phyloP scores from a whole-genome alignment of 805 yeast species.

The Saccharomycopsis sp. region DNA sequence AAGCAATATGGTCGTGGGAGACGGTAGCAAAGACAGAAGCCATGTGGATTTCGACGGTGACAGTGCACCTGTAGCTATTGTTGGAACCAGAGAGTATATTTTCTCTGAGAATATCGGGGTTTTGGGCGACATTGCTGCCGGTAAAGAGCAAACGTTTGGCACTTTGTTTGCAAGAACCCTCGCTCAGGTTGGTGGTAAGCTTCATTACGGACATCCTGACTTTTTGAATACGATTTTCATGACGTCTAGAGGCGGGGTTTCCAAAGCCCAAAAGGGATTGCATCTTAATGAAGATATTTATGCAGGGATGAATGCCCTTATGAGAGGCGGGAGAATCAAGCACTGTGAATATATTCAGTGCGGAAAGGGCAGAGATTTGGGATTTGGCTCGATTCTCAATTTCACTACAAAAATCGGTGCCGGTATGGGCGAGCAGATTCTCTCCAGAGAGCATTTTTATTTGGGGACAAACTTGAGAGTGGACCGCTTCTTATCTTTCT shows the following conservation, averaged over 20 bases:
- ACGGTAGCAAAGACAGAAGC: not conserved
- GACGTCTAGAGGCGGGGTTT: constrained; percentile 83
- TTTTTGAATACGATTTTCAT: constrained; percentile 67
- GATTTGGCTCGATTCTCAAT: constrained; percentile 75
- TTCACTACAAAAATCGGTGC: constrained; percentile 83
- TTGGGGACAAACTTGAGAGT: constrained; percentile 70
- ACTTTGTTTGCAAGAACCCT: constrained; percentile 76
- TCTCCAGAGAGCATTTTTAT: constrained; percentile 75
- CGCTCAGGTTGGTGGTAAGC: constrained; percentile 75
- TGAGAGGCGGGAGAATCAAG: constrained; percentile 77
- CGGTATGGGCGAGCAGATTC: constrained; percentile 86
- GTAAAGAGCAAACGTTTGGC: constrained; percentile 84
- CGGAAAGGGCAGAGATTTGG: constrained; percentile 82
- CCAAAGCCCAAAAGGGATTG: constrained; percentile 77
- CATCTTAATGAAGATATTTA: constrained; percentile 82
- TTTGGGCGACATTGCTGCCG: constrained; percentile 81
- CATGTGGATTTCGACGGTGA: constrained; percentile 34
- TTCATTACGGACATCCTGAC: constrained; percentile 86
- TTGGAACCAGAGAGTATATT: constrained; percentile 79
- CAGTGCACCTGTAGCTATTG: constrained; percentile 65
- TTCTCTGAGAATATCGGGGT: constrained; percentile 80
- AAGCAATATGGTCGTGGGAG: not conserved
- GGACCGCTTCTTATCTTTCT: constrained; percentile 73
- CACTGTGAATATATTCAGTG: constrained; percentile 82
- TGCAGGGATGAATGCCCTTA: constrained; percentile 75